Evolutionary conservation across 257 asterid species (phyloP).

Genomic region (Catharanthus roseus): DNA sequence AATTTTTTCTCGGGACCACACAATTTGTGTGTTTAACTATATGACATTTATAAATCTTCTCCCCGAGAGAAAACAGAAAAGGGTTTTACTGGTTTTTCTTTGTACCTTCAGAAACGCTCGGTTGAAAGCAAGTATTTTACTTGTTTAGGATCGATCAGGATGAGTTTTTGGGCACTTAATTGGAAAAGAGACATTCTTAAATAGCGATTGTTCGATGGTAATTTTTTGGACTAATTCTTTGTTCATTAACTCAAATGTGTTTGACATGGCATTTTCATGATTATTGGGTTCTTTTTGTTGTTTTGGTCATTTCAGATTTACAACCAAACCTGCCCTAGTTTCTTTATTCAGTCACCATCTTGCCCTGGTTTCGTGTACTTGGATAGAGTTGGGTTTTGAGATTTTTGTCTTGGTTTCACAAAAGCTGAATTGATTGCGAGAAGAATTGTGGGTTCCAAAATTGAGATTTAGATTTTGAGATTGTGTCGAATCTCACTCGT

Average conservation of each 20-base stretch:
- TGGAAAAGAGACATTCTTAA: too few species aligned
- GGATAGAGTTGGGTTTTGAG: too few species aligned
- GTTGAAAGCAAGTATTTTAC: background rate
- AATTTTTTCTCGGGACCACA: background rate
- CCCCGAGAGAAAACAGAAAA: background rate
- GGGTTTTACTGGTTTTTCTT: background rate
- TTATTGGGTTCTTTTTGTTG: background rate
- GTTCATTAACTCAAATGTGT: background rate
- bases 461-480: too few species aligned
- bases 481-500: too few species aligned
- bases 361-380: too few species aligned
- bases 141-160: background rate
- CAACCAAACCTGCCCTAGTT: background rate
- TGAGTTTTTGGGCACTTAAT: too few species aligned
- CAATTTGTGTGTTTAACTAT: background rate
- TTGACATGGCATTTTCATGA: background rate
- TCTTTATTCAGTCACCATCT: background rate
- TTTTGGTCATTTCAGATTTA: background rate
- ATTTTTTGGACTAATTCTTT: background rate
- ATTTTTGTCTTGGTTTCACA: too few species aligned
- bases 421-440: too few species aligned
- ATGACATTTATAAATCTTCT: slow-evolving; percentile 7
- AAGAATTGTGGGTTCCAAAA: background rate
- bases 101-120: background rate
- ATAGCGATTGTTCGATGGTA: too few species aligned